Percentiles rank a stretch among this genome's conserved stretches.
Evolutionary conservation across 768 basidiomycete species (phyloP).

Genomic region (Psilocybe azurescens): DNA sequence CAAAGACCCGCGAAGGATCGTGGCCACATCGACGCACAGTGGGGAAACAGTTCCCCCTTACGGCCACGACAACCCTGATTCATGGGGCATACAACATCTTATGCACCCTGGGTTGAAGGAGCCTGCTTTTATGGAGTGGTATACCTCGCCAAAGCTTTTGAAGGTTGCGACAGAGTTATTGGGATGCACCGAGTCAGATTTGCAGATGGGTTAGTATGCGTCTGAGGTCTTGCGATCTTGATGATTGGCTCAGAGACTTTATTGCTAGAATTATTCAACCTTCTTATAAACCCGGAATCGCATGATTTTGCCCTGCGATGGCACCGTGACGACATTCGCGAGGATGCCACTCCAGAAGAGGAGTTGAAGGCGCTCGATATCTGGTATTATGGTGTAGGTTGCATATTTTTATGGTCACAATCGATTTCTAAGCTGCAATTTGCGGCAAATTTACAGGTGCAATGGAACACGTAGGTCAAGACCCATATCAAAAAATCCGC

Average conservation of each 20-base stretch:
- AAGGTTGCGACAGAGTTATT: slow-evolving; percentile 51
- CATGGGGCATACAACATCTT: slow-evolving; percentile 83
- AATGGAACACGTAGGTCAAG: slow-evolving; percentile 78
- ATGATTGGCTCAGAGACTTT: not conserved
- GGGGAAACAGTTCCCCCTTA: slow-evolving; percentile 84
- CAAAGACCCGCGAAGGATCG: slow-evolving; percentile 57
- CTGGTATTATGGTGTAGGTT: slow-evolving; percentile 72
- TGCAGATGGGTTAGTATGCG: slow-evolving; percentile 71
- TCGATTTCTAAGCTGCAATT: not conserved
- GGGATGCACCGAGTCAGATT: slow-evolving; percentile 57
- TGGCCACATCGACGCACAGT: slow-evolving; percentile 76
- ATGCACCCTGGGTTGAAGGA: slow-evolving; percentile 80
- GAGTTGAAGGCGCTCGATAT: slow-evolving; percentile 59
- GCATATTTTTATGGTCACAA: not conserved
- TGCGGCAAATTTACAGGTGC: slow-evolving; percentile 48
- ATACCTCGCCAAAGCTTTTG: slow-evolving; percentile 58
- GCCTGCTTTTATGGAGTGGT: slow-evolving; percentile 67
- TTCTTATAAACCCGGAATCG: slow-evolving; percentile 69
- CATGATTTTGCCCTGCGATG: slow-evolving; percentile 77
- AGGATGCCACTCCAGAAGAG: slow-evolving; percentile 61
- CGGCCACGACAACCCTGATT: slow-evolving; percentile 61
- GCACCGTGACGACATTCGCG: slow-evolving; percentile 79
- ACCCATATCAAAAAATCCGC: not conserved
- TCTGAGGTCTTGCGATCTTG: not conserved
- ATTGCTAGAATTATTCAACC: slow-evolving; percentile 69